phyloP scores from a whole-genome alignment of 83 land plant genomes.

The Picea mariana region DNA sequence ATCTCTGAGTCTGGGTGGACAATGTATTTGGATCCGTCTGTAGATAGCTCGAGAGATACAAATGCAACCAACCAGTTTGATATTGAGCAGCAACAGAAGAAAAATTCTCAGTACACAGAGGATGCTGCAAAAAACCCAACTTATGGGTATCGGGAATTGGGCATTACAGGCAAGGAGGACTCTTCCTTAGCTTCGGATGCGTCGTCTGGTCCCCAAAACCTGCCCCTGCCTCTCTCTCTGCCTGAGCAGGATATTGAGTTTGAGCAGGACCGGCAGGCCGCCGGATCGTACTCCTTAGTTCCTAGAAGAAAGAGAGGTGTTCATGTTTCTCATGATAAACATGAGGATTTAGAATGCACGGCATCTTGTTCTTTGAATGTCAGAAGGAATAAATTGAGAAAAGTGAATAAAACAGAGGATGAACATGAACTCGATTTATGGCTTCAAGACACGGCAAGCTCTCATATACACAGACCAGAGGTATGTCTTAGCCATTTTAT shows the following conservation, averaged over 20 bases:
- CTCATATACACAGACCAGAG: not conserved
- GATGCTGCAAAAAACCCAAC: not conserved
- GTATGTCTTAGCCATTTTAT: not conserved
- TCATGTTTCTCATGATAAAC: not conserved
- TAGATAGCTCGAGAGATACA: not conserved
- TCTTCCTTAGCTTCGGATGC: not conserved
- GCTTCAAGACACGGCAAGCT: slow-evolving; percentile 11
- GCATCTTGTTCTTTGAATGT: not conserved
- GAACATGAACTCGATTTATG: not conserved
- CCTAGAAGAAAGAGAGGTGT: not conserved
- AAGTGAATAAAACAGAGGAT: not conserved
- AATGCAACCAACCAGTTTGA: not conserved
- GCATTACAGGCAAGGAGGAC: not conserved
- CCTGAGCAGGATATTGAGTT: too few relatives aligned
- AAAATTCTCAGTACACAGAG: too few relatives aligned
- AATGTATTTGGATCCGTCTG: not conserved
- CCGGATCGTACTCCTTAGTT: too few relatives aligned
- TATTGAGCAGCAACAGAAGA: not conserved
- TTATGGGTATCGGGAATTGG: not conserved
- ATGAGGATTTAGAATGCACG: not conserved
- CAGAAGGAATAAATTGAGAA: not conserved
- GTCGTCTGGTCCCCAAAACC: not conserved
- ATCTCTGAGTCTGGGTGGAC: slow-evolving; percentile 10
- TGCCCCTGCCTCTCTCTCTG: not conserved
- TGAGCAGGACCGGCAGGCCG: too few relatives aligned